Conservation (phyloP, 129 eudicot genomes). For the Helianthus annuus region DNA sequence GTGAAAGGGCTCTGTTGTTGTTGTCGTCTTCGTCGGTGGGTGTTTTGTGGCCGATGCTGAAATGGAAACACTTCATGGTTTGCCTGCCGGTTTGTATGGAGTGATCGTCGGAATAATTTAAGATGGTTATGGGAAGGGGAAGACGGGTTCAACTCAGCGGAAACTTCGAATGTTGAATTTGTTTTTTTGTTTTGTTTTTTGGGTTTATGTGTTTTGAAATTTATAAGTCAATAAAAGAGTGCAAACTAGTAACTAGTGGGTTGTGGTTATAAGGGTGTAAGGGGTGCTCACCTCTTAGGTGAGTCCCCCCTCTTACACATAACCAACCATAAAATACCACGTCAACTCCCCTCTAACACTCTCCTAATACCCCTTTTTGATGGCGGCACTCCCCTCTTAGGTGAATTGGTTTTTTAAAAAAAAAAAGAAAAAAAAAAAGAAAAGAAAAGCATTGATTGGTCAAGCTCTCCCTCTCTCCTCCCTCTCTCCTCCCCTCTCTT, state of each 20-base stretch:
- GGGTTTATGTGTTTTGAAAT: slow-evolving; percentile 10
- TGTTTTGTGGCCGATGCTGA: slow-evolving; percentile 45
- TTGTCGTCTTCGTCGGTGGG: slow-evolving; percentile 24
- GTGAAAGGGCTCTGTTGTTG: slow-evolving; percentile 38
- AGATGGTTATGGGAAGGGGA: slow-evolving; percentile 4
- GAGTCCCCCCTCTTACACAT: too few relatives aligned
- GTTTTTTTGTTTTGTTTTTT: not conserved
- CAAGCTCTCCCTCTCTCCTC: too few relatives aligned
- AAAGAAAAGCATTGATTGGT: too few relatives aligned
- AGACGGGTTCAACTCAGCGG: slow-evolving; percentile 32
- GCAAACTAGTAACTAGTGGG: not conserved
- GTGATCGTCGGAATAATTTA: slow-evolving; percentile 12
- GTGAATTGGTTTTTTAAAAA: too few relatives aligned
- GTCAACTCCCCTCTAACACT: too few relatives aligned
- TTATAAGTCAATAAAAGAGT: slow-evolving; percentile 27
- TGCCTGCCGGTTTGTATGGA: not conserved
- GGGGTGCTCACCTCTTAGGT: too few relatives aligned
- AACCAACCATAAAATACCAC: too few relatives aligned
- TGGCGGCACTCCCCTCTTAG: too few relatives aligned
- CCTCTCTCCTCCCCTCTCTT: too few relatives aligned
- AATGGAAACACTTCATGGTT: slow-evolving; percentile 80
- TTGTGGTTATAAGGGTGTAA: not conserved
- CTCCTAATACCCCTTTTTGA: too few relatives aligned
- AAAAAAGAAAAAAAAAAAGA: too few relatives aligned
- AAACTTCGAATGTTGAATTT: slow-evolving; percentile 34